Base-by-base conservation (phyloP, 2,329 filamentous ascomycete species). In the Hypoxylon sp. region DNA sequence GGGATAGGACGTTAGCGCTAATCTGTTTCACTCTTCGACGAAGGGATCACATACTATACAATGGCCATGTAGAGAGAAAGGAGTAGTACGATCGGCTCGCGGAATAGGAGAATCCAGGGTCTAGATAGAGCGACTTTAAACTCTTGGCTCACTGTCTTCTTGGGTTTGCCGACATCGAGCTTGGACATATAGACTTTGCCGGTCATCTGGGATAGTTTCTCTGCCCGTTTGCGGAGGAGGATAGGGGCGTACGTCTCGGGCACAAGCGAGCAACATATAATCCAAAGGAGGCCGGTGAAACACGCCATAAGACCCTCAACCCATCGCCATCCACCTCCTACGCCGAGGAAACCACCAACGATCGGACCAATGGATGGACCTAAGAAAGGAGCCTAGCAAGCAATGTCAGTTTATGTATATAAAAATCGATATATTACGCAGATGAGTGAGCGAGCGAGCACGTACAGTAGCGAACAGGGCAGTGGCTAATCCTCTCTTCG, bases 81-180 rank as follows among this genome's bases (percentile, higher is more conserved):
- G 3, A 92, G 79, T 10, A 90, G 76, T 25, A 93, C 90, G 72
- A 93, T 93, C 1, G 91, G 91, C 75, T 93, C 91, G 61, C 81
- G 81, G 81, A 93, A 90, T 6, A 93, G 84, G 57, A 93, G 83
- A 49, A 90, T 81, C 89, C 90, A 91, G 1, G 91, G 91, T 2
- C 91, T 84, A 53, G 85, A 82, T 11, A 92, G 80, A 2, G 88
- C 85, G 7, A 85, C 85, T 58, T 84, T 83, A 76, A 91, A 86
- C 34, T 87, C 83, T 61, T 85, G 77, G 3, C 77, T 74, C n/a
- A 85, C 72, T 0, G 82, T 80, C 52, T 83, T 78, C 67, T 80
- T 82, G n/a, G 82, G 81, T 50, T 70, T 72, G 13, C 72, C 74
- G 53, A 81, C 75, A 68, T 88, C 85, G 63, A 85, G 75, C 68